Base-by-base conservation (phyloP, 768 basidiomycete genomes). In the Trametes punicea region DNA sequence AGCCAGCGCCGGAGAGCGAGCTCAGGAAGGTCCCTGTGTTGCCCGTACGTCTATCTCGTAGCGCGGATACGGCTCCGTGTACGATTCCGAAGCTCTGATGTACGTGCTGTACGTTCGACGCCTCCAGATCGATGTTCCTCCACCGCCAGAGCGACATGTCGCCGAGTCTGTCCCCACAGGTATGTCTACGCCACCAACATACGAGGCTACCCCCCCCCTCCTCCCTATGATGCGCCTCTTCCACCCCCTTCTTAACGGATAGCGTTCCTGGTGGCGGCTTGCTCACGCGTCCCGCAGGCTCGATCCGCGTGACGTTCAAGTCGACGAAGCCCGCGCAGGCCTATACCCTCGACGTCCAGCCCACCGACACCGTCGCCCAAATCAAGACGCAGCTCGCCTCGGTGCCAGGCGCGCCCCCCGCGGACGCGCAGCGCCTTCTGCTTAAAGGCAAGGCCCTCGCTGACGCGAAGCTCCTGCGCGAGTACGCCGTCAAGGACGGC, bases 371-470 rank as follows among this genome's bases (percentile, higher is more conserved):
- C 47, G 83, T 99, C 71, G 72, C 81, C 38, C 69, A 83, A 41
- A 83, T 98, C 70, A 99, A 98, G 71, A 66, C 78, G 2, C 83
- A 83, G 59, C 83, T 98, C 55, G 81, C 87, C 13, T 67, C 81
- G 1, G 75, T 85, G 62, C 74, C 83, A 26, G 74, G 75, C 46
- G 90, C 91, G 0, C 94, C 94, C 0, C 81, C 88, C 8, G 81
- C 85, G 41, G 86, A 92, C 67, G 77, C 80, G 27, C 95, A 97
- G 70, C 78, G 97, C 3, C 81, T 98, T 15, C 76, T 99, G 10
- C 77, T 97, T 50, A 98, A 95, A 73, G 97, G 97, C 54, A 99
- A 99, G 70, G 93, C 88, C 0, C 81, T 98, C 60, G 85, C 84
- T 15, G 96, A 98, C 75, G 74, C 74, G 23, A 96, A 95, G 68